These are phyloP conservation scores for Waltergamsia citrina DNA, from an alignment of 2,329 filamentous ascomycete genomes.

Conservation along the genomic window DNA sequence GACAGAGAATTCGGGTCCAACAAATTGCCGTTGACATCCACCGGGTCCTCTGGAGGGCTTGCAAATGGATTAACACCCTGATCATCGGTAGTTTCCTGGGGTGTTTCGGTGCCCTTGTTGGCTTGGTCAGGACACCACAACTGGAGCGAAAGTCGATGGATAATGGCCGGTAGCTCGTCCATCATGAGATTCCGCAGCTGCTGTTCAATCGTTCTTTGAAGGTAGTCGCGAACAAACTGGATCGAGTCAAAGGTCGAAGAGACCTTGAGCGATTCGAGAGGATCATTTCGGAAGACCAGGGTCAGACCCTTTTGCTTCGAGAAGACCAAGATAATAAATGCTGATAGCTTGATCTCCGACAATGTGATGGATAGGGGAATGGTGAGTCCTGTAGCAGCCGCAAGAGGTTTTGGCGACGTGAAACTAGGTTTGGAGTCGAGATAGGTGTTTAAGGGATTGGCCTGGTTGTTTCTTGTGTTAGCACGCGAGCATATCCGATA, in stretches of 20 bases:
- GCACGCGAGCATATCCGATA: no score
- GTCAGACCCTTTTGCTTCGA: constrained; percentile 96
- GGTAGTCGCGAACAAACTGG: constrained; percentile 92
- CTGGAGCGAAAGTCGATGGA: constrained; percentile 81
- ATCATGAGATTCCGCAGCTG: constrained; percentile 92
- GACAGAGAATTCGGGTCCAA: constrained; percentile 69
- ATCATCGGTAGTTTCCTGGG: constrained; percentile 43
- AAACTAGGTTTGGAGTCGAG: constrained; percentile 85
- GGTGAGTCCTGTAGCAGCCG: constrained; percentile 83
- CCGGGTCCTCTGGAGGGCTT: constrained; percentile 70
- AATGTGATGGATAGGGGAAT: constrained; percentile 97
- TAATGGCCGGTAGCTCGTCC: constrained; percentile 94
- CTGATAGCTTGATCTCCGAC: constrained; percentile 90
- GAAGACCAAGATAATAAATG: constrained; percentile 96
- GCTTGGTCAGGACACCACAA: constrained; percentile 82
- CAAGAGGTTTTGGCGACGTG: constrained; percentile 84
- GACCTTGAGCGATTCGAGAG: constrained; percentile 93
- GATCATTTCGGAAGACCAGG: constrained; percentile 95
- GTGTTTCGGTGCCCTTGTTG: constrained; percentile 34
- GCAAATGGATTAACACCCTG: constrained; percentile 69
- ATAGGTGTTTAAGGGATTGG: constrained; percentile 94
- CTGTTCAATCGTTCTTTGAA: constrained; percentile 91
- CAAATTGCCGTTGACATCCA: constrained; percentile 70
- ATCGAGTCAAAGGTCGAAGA: constrained; percentile 99
- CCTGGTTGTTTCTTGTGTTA: constrained; percentile 47